Evolutionary conservation across 1,284 basidiomycete genomes (phyloP).

Genomic region (Cutaneotrichosporon sp.): DNA sequence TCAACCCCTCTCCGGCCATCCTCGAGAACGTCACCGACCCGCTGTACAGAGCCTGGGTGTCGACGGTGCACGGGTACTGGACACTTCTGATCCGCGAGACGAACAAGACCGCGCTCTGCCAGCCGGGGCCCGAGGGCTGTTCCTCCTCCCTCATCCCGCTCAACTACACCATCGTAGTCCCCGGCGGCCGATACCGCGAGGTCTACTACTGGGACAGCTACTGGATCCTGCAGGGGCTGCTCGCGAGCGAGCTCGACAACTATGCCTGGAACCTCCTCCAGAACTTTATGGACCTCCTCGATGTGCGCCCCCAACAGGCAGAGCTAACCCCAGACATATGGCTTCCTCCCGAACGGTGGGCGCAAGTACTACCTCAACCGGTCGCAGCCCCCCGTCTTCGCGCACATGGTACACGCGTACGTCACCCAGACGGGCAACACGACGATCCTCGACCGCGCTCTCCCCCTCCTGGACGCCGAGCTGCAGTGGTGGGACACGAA

Average conservation of each 20-base stretch:
- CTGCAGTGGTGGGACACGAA: conserved; percentile 79
- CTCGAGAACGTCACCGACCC: conserved; percentile 71
- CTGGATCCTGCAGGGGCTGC: conserved; percentile 82
- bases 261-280: conserved; percentile 75
- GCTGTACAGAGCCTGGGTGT: conserved; percentile 69
- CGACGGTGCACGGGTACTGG: conserved; percentile 81
- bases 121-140: conserved; percentile 59
- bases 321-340: conserved; percentile 49
- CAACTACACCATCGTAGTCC: conserved; percentile 86
- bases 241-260: conserved; percentile 72
- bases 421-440: conserved; percentile 64
- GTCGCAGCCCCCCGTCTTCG: conserved; percentile 86
- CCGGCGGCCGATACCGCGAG: conserved; percentile 72
- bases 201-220: conserved; percentile 56
- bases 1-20: conserved; percentile 66
- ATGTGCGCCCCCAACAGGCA: conserved; percentile 39
- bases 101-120: conserved; percentile 69
- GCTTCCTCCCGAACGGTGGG: conserved; percentile 92
- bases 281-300: conserved; percentile 91
- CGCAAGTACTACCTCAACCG: conserved; percentile 67
- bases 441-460: conserved; percentile 63
- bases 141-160: conserved; percentile 83
- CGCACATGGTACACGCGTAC: conserved; percentile 71
- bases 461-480: conserved; percentile 68
- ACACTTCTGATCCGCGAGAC: conserved; percentile 69